Percentiles rank a stretch among this genome's conserved stretches.
Evolutionary conservation across 305 asterid species (phyloP).

Genomic region (Fraxinus angustifolia): DNA sequence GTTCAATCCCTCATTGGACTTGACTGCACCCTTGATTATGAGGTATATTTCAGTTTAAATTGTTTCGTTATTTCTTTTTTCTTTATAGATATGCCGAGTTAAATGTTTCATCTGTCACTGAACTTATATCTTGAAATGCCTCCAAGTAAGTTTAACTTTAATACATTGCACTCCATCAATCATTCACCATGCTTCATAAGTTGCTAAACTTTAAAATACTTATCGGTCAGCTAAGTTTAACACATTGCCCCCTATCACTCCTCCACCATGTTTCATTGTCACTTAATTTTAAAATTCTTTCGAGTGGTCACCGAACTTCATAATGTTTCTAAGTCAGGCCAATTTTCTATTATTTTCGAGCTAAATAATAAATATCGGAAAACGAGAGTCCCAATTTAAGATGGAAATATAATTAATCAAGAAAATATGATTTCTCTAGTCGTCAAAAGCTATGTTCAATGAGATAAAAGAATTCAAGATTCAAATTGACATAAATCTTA

Average conservation of each 20-base stretch:
- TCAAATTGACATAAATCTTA: not conserved
- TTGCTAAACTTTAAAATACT: not conserved
- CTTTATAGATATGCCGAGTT: not conserved
- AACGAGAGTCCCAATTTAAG: not conserved
- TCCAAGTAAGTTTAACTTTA: not conserved
- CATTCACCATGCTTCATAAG: not conserved
- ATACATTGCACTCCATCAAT: not conserved
- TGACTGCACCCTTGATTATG: constrained; percentile 78
- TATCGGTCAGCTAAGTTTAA: too few species aligned
- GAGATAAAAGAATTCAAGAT: not conserved
- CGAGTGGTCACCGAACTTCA: not conserved
- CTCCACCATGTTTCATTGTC: not conserved
- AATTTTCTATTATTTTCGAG: not conserved
- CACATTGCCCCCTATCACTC: not conserved
- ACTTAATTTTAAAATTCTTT: not conserved
- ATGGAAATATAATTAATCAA: too few species aligned
- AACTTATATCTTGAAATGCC: not conserved
- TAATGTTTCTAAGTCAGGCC: not conserved
- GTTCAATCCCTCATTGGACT: constrained; percentile 69
- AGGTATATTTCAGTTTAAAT: constrained; percentile 37
- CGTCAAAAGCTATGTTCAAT: not conserved
- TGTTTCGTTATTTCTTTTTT: not conserved
- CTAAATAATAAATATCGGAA: too few species aligned
- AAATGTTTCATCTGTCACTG: not conserved
- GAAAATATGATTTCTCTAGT: too few species aligned